Percentiles rank a stretch among this genome's conserved stretches.
Evolutionary conservation across 2,329 filamentous ascomycete genomes (phyloP).

Genomic region (Botrytis deweyae): DNA sequence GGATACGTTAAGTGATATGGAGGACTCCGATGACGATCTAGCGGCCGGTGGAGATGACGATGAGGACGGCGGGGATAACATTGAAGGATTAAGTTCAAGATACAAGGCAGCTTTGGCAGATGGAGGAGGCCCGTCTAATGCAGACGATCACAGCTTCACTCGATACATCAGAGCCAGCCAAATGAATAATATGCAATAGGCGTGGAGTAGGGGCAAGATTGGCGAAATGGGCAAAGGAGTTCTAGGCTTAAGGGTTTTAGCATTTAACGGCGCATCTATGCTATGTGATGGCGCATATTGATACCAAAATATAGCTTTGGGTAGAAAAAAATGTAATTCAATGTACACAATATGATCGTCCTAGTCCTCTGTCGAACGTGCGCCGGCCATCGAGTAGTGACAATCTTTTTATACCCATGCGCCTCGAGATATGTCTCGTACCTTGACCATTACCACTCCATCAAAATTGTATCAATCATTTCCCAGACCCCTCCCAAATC

Average conservation of each 20-base stretch:
- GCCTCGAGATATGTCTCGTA: constrained; percentile 23
- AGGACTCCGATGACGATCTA: constrained; percentile 53
- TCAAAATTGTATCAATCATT: constrained; percentile 9
- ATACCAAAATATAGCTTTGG: constrained; percentile 17
- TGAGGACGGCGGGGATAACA: constrained; percentile 41
- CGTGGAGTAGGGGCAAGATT: constrained; percentile 28
- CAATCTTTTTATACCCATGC: constrained; percentile 19
- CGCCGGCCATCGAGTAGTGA: constrained; percentile 13
- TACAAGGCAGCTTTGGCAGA: constrained; percentile 74
- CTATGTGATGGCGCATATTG: constrained; percentile 26
- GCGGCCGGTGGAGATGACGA: constrained; percentile 59
- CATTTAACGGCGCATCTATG: constrained; percentile 38
- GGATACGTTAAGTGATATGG: constrained; percentile 40
- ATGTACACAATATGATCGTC: constrained; percentile 6
- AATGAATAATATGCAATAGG: constrained; percentile 30
- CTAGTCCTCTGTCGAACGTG: constrained; percentile 3
- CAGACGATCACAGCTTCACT: constrained; percentile 40
- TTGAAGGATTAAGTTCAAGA: constrained; percentile 67
- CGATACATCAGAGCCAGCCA: constrained; percentile 40
- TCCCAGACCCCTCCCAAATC: constrained; percentile 1
- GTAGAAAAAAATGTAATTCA: constrained; percentile 13
- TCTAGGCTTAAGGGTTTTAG: constrained; percentile 30
- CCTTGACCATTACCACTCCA: constrained; percentile 9
- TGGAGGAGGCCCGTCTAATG: constrained; percentile 44
- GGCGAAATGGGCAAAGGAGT: constrained; percentile 14